phyloP scores from a whole-genome alignment of 805 yeast species.

The Yarrowia yakushimensis region DNA sequence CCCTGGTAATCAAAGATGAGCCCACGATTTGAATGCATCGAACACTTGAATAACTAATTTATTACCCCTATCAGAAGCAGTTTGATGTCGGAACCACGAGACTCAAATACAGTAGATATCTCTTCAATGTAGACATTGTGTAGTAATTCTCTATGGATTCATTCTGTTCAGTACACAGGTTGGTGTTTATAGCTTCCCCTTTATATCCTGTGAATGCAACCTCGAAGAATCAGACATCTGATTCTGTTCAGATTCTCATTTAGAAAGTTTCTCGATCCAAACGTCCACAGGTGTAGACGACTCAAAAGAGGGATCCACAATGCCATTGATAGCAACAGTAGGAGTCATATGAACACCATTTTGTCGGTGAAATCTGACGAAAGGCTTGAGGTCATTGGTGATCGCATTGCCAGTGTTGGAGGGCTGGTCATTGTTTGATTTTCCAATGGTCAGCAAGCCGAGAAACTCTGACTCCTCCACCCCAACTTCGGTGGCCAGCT shows the following conservation, averaged over 20 bases:
- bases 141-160: too few species aligned
- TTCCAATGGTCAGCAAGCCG: constrained; percentile 37
- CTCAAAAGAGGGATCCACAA: constrained; percentile 53
- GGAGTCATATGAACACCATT: constrained; percentile 85
- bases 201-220: neutral
- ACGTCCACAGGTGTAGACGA: constrained; percentile 55
- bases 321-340: constrained; percentile 68
- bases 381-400: constrained; percentile 64
- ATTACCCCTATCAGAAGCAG: too few species aligned
- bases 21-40: too few species aligned
- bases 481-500: constrained; percentile 43
- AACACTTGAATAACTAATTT: too few species aligned
- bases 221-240: neutral
- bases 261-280: constrained; percentile 37
- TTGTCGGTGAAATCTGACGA: constrained; percentile 68
- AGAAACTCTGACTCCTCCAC: constrained; percentile 42
- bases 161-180: too few species aligned
- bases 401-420: constrained; percentile 58
- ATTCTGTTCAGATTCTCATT: neutral
- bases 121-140: too few species aligned
- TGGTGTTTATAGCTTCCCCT: neutral
- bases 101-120: too few species aligned
- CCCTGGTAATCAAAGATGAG: neutral
- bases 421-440: constrained; percentile 38
- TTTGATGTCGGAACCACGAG: too few species aligned